phyloP scores from a whole-genome alignment of 495 filamentous ascomycete species.

The Neurospora pannonica region DNA sequence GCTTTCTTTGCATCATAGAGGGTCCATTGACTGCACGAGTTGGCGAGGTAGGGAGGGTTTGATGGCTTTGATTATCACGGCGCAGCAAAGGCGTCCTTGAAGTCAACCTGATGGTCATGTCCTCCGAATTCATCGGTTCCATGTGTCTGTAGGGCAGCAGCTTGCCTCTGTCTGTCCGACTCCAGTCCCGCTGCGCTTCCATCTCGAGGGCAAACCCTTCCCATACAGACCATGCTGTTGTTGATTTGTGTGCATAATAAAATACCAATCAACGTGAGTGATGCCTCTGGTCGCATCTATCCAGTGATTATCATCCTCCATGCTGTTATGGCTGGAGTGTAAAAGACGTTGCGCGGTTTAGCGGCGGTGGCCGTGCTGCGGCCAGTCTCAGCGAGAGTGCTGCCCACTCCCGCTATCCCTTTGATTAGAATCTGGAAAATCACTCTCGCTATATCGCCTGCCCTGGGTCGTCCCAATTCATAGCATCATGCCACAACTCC shows the following conservation, averaged over 20 bases:
- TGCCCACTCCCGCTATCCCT: neutral
- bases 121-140: neutral
- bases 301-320: slow-evolving; percentile 2
- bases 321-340: neutral
- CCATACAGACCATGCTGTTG: neutral
- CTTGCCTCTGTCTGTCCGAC: neutral
- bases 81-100: neutral
- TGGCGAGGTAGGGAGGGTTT: neutral
- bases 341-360: neutral
- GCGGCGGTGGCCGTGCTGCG: neutral
- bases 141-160: neutral
- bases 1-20: neutral
- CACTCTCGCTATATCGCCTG: neutral
- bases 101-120: neutral
- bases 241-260: neutral
- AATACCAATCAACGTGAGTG: neutral
- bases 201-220: neutral
- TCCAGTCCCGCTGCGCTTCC: neutral
- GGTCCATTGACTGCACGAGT: neutral
- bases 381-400: neutral
- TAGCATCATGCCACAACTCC: slow-evolving; percentile 11
- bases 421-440: slow-evolving; percentile 5
- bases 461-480: slow-evolving; percentile 9
- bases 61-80: neutral
- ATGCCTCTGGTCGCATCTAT: slow-evolving; percentile 4